A percentile compares a stretch with the other conserved stretches of the same genome.
Evolutionary conservation across 2,329 filamentous ascomycete genomes (phyloP).

Genomic region (Plenodomus biglobosus): DNA sequence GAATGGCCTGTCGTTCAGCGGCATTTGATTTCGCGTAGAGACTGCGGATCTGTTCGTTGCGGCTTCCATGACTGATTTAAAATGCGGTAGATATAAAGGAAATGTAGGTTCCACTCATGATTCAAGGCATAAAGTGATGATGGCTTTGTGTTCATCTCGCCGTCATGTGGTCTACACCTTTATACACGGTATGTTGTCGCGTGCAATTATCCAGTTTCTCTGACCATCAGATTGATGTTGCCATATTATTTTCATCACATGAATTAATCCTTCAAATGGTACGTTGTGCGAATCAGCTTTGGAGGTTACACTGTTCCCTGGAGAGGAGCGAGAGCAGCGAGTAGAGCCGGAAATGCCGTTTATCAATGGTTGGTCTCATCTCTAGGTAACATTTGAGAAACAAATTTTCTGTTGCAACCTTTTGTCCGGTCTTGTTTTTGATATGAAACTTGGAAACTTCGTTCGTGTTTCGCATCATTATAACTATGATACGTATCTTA

Average conservation of each 20-base stretch:
- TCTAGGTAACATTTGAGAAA: too few species aligned
- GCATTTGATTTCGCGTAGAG: conserved; percentile 23
- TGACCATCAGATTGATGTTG: background rate
- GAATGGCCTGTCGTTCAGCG: conserved; percentile 20
- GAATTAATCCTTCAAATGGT: background rate
- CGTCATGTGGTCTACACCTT: too few species aligned
- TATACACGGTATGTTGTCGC: background rate
- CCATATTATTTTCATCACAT: background rate
- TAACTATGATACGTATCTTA: too few species aligned
- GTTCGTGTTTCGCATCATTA: too few species aligned
- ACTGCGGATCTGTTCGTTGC: conserved; percentile 21
- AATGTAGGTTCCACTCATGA: background rate
- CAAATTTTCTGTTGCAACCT: too few species aligned
- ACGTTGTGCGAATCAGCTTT: background rate
- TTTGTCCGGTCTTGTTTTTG: too few species aligned
- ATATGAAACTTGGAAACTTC: too few species aligned
- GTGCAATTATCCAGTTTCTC: background rate
- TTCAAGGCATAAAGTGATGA: background rate
- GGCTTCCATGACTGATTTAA: conserved; percentile 21
- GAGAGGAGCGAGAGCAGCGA: background rate
- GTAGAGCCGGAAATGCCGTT: background rate
- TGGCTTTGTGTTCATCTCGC: too few species aligned
- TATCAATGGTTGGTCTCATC: too few species aligned
- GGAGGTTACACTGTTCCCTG: background rate
- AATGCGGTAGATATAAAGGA: background rate